phyloP scores from a whole-genome alignment of 768 basidiomycete genomes.

The Podaxis rugospora region DNA sequence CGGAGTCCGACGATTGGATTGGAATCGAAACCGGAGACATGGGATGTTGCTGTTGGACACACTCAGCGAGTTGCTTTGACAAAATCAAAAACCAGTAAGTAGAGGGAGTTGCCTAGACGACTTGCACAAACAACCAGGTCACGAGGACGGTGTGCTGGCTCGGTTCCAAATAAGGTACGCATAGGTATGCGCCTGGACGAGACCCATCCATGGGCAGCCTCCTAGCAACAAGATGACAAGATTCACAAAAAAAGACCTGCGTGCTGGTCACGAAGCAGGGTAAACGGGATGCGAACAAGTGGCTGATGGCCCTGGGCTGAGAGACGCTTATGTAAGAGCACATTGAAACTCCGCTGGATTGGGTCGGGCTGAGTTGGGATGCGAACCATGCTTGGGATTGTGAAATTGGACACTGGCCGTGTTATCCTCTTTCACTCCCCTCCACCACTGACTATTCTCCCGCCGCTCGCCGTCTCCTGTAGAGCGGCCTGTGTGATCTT shows the following conservation, averaged over 20 bases:
- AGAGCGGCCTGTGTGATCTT: slow-evolving; percentile 6
- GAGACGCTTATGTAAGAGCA: not conserved
- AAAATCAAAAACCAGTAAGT: not conserved
- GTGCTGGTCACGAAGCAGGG: not conserved
- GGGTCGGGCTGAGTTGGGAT: slow-evolving; percentile 1
- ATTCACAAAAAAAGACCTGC: not conserved
- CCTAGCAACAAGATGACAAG: not conserved
- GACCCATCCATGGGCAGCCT: not conserved
- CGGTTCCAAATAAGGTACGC: not conserved
- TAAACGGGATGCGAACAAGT: not conserved
- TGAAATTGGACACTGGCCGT: not conserved
- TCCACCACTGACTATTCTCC: slow-evolving; percentile 3
- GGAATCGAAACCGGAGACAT: not conserved
- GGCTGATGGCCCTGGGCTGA: not conserved
- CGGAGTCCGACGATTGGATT: not conserved
- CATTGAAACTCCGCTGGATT: slow-evolving; percentile 6
- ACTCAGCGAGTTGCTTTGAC: not conserved
- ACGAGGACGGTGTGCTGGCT: not conserved
- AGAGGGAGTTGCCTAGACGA: not conserved
- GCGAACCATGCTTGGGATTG: not conserved
- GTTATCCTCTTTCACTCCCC: slow-evolving; percentile 6
- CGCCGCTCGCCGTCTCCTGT: slow-evolving; percentile 9
- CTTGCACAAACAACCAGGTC: not conserved
- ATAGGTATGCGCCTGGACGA: not conserved
- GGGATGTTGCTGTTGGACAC: not conserved